phyloP scores from a whole-genome alignment of 1,284 basidiomycete species.

The Pseudozyma thailandica region DNA sequence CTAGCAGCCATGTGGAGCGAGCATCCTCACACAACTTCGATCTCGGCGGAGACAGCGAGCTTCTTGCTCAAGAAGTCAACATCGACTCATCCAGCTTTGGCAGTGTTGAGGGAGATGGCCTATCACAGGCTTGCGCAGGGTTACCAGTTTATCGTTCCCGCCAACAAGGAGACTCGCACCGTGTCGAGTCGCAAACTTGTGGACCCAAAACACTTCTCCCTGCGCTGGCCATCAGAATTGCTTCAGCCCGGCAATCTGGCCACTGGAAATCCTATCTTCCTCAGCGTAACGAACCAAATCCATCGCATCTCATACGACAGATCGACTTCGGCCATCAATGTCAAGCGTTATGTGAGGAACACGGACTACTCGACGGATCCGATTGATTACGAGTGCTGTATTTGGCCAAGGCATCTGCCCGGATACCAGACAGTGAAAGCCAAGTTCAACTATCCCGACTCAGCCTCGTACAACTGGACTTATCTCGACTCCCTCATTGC shows the following conservation, averaged over 20 bases:
- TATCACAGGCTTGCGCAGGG: conserved; percentile 90
- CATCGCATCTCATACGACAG: conserved; percentile 84
- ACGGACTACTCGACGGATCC: conserved; percentile 75
- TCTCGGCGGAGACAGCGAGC: conserved; percentile 61
- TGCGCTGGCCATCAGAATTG: conserved; percentile 64
- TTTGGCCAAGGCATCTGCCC: conserved; percentile 89
- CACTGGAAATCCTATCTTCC: conserved; percentile 76
- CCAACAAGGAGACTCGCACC: conserved; percentile 31
- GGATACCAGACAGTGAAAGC: conserved; percentile 84
- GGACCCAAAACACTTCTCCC: conserved; percentile 47
- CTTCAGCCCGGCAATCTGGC: conserved; percentile 65
- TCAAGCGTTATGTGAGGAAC: conserved; percentile 84
- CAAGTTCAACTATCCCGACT: conserved; percentile 80
- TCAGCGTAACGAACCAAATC: conserved; percentile 94
- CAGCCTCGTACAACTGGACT: conserved; percentile 72
- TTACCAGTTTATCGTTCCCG: conserved; percentile 84
- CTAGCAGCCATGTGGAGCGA: conserved; percentile 63
- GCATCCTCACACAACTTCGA: conserved; percentile 64
- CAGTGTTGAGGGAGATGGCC: conserved; percentile 91
- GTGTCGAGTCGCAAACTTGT: conserved; percentile 44
- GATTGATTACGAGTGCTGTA: conserved; percentile 84
- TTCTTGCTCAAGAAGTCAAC: conserved; percentile 68
- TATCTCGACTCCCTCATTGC: conserved; percentile 69
- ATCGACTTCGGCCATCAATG: conserved; percentile 85
- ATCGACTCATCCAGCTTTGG: conserved; percentile 76